These are phyloP conservation scores for Scleromitrula shiraiana DNA, from an alignment of 2,329 filamentous ascomycete species.

Conservation along the genomic window DNA sequence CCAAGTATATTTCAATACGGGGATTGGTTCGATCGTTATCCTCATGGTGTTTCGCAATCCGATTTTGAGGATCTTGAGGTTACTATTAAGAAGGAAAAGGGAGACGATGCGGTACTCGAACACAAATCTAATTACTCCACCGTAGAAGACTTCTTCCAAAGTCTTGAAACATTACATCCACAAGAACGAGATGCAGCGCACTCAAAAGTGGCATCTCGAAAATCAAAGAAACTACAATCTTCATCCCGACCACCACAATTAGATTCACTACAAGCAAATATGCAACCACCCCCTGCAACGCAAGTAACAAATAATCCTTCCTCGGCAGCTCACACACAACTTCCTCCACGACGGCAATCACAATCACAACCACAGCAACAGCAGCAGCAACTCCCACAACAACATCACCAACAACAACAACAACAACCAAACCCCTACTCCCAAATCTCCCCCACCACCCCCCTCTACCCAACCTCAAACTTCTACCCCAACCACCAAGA, in stretches of 20 bases:
- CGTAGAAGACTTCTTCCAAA: conserved; percentile 89
- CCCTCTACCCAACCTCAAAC: conserved; percentile 27
- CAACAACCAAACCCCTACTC: conserved; percentile 12
- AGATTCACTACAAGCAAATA: conserved; percentile 20
- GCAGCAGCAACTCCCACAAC: background rate
- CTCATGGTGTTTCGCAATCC: conserved; percentile 76
- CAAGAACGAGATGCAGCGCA: conserved; percentile 19
- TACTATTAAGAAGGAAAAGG: conserved; percentile 62
- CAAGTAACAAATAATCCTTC: background rate
- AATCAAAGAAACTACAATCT: conserved; percentile 33
- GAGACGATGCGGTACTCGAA: conserved; percentile 80
- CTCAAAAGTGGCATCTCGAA: conserved; percentile 34
- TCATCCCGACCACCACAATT: conserved; percentile 18
- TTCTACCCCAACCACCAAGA: conserved; percentile 37
- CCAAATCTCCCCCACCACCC: conserved; percentile 25
- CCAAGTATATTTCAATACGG: conserved; percentile 80
- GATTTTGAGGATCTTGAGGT: conserved; percentile 73
- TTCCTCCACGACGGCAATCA: conserved; percentile 1
- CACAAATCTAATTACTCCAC: conserved; percentile 87
- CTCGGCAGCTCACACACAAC: conserved; percentile 11
- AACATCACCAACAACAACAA: background rate
- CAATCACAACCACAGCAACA: conserved; percentile 5
- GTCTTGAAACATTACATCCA: conserved; percentile 55
- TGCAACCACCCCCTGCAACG: conserved; percentile 10
- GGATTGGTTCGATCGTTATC: conserved; percentile 95